Evolutionary conservation across 129 eudicot genomes (phyloP), one percentile per base, ranked within the genome.

Genomic region (Tagetes patula): DNA sequence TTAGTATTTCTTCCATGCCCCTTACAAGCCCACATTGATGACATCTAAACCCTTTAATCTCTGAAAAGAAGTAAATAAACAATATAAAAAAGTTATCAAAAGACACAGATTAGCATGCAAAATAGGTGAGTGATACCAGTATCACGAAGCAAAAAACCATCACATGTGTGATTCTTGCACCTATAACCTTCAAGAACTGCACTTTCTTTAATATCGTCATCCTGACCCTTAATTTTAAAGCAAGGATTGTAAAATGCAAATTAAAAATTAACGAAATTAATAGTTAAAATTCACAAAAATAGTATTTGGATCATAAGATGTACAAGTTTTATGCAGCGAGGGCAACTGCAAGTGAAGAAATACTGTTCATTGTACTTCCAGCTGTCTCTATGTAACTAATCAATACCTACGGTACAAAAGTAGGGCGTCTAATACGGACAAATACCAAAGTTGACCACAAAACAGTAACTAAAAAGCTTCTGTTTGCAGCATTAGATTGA

Each of bases 311-410:
- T 43, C 47, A 43, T 6, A 6, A 10, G 47, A 72, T 42, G 6
- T 83, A 91, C 99, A 88, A 85, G 63, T 61, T 85, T 82, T 65
- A 76, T 82, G 86, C 99, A 95, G 70, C 92, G 87, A 14, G 94
- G 74, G 77, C 99, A 95, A 64, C 82, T 39, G 82, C 99, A 95
- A 64, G 87, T 63, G 85, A 95, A 91, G 83, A 82, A 87, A 76
- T 95, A 95, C 59, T 95, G 99, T 76, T 95, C 76, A 82, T 73
- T 37, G 99, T 95, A 82, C 91, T 95, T 77, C 97, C 99, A 31
- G 99, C 97, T 73, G 89, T 95, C 77, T 95, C 99, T 83, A 91
- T 80, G 65, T 91, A 95, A 75, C 99, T 95, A 79, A 95, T 91
- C 38, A 78, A 73, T 41, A 95, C 90, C 99, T 91, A 36, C 49